These are phyloP conservation scores for Kluyveromyces sp. DNA, from an alignment of 1,139 yeast species.

Conservation along the genomic window DNA sequence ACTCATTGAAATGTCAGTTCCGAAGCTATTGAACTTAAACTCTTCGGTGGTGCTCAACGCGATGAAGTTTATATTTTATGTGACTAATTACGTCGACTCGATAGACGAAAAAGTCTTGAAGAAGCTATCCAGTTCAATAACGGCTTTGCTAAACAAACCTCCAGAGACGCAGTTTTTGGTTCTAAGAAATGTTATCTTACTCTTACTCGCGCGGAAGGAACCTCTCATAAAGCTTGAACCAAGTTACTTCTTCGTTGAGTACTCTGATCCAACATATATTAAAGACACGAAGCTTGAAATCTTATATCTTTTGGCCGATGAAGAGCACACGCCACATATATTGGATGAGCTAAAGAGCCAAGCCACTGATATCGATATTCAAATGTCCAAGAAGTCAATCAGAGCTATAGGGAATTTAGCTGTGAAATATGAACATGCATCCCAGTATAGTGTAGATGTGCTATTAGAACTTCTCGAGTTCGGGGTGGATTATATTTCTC, in stretches of 20 bases:
- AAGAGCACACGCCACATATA: slow-evolving; percentile 52
- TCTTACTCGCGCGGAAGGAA: slow-evolving; percentile 60
- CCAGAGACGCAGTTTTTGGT: slow-evolving; percentile 80
- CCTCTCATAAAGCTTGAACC: slow-evolving; percentile 57
- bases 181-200: slow-evolving; percentile 68
- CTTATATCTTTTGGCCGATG: slow-evolving; percentile 68
- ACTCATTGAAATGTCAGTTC: slow-evolving; percentile 60
- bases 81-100: slow-evolving; percentile 56
- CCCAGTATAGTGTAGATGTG: slow-evolving; percentile 57
- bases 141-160: slow-evolving; percentile 67
- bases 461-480: slow-evolving; percentile 54
- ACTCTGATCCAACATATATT: slow-evolving; percentile 79
- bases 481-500: slow-evolving; percentile 68
- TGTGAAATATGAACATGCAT: slow-evolving; percentile 54
- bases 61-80: slow-evolving; percentile 61
- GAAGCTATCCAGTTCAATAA: slow-evolving; percentile 63
- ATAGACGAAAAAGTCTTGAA: slow-evolving; percentile 38
- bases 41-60: slow-evolving; percentile 77
- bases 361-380: slow-evolving; percentile 77
- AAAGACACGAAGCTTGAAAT: slow-evolving; percentile 88
- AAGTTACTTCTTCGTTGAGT: slow-evolving; percentile 71
- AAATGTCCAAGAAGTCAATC: slow-evolving; percentile 80
- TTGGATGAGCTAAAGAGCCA: slow-evolving; percentile 74
- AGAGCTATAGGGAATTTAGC: slow-evolving; percentile 88
- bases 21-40: slow-evolving; percentile 74